Evolutionary conservation across 345 rosid species (phyloP), one percentile per base, ranked within the genome.

Genomic region (Passiflora organensis): DNA sequence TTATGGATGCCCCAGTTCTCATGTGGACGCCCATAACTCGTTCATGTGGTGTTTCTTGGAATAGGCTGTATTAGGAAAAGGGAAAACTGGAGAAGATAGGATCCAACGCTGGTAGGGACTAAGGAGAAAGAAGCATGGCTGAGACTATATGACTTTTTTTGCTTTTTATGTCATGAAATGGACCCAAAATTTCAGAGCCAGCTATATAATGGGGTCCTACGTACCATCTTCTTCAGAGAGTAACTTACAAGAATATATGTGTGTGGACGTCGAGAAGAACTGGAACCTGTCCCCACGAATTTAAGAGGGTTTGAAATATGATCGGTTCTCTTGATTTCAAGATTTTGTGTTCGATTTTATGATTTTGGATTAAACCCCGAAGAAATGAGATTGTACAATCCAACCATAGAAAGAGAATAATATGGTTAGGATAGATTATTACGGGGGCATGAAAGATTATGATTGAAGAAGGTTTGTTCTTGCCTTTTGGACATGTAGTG

Each of bases 41-140:
- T 16, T 51, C 72, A 70, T 70, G 78, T 70, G 78, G 61, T 54
- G 46, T 13, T 19, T 39, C 22, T 13, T 22, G 18, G 55, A 60
- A 66, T 41, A 20, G 43, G 18, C 38, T 44, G 63, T 37, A 60
- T 71, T 58, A 60, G 24, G 28, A 48, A 41, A 44, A 10, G 39
- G 39, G 60, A 54, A 64, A 36, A 49, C 18, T 48, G 63, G 44
- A 64, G 53, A 64, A 18, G 72, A 63, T 63, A 50, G 64, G 60
- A 59, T 66, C 72, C 72, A 72, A 55, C 72, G 16, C 36, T 54
- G 63, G 70, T 59, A 54, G 71, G 78, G 68, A 57, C 67, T 23
- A 15, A 15, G 43, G 51, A 55, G 46, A 49, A 48, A 21, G 57
- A 63, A 54, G 53, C 48, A 56, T 44, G 62, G 53, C 58, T 16